Evolutionary conservation across 2,329 filamentous ascomycete species (phyloP), one percentile per base, ranked within the genome.

Genomic region (Aspergillus ruber): DNA sequence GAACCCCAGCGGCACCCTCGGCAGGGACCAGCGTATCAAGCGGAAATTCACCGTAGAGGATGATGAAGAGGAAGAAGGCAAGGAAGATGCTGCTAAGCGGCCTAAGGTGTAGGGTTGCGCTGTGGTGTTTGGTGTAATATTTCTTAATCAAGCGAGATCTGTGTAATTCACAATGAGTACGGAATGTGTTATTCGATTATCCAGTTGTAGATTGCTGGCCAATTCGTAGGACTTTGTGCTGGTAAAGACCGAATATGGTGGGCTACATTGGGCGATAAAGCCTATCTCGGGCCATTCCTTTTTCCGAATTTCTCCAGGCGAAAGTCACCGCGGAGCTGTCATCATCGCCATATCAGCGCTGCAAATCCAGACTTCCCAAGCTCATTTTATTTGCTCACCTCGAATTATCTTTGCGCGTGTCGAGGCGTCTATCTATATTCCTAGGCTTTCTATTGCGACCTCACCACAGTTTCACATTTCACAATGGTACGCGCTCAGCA

Each of bases 21-120:
- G 52, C 15, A 50, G 52, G 38, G 50, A 53, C 13, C 49, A 57
- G 47, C 56, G 61, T 7, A 43, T 47, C 18, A 67, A 67, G 54
- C 54, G 65, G 41, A 67, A 66, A 49, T 62, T 64, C 44, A 61
- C 55, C 0, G 50, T 65, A 17, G 57, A 61, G 33, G 63, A 66
- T 38, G 62, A 65, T 9, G 60, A 60, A 8, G 60, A 60, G 1
- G 61, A 58, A 20, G 52, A 60, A 13, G 49, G 44, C 13, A 51
- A 52, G 15, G 48, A 47, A 6, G 52, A 57, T n/a, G 48, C 52
- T 12, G 42, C 59, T 23, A 70, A 70, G 53, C 62, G 64, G 17
- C 53, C 62, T 18, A 69, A 65, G 56, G 55, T 58, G 25, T 67
- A 60, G 43, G 42, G 13, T 7, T 17, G 33, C 15, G 8, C n/a